phyloP scores from a whole-genome alignment of 2,329 filamentous ascomycete species.

The Aschersonia sp. region DNA sequence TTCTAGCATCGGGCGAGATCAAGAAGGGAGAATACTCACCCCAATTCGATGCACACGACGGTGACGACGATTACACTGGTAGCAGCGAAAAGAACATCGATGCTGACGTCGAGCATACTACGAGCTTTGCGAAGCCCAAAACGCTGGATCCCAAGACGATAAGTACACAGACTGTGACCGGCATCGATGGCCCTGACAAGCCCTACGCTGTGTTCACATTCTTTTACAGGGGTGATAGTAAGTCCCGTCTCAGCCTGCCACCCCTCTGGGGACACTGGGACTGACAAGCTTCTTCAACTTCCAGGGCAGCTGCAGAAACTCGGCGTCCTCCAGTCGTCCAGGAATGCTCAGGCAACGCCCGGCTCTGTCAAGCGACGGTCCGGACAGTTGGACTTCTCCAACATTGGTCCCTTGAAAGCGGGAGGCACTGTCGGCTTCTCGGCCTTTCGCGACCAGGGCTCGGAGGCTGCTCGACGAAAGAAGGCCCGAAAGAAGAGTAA shows the following conservation, averaged over 20 bases:
- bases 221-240: constrained; percentile 90
- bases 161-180: constrained; percentile 97
- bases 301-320: constrained; percentile 91
- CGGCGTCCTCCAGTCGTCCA: constrained; percentile 64
- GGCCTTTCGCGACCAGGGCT: constrained; percentile 62
- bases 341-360: constrained; percentile 46
- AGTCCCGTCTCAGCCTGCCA: constrained; percentile 22
- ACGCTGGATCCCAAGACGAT: constrained; percentile 92
- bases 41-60: constrained; percentile 92
- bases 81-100: constrained; percentile 47
- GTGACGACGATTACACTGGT: constrained; percentile 57
- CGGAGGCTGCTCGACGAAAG: constrained; percentile 38
- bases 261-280: no score
- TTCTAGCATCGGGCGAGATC: constrained; percentile 89
- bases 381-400: constrained; percentile 71
- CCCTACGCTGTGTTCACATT: constrained; percentile 97
- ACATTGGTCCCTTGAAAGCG: constrained; percentile 68
- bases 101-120: constrained; percentile 87
- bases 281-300: background rate
- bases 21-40: constrained; percentile 97
- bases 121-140: constrained; percentile 94
- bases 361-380: constrained; percentile 63
- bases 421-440: constrained; percentile 84
- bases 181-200: constrained; percentile 88
- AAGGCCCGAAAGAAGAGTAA: constrained; percentile 48